phyloP scores from a whole-genome alignment of 2,329 filamentous ascomycete species.

The Thelonectria rubi region DNA sequence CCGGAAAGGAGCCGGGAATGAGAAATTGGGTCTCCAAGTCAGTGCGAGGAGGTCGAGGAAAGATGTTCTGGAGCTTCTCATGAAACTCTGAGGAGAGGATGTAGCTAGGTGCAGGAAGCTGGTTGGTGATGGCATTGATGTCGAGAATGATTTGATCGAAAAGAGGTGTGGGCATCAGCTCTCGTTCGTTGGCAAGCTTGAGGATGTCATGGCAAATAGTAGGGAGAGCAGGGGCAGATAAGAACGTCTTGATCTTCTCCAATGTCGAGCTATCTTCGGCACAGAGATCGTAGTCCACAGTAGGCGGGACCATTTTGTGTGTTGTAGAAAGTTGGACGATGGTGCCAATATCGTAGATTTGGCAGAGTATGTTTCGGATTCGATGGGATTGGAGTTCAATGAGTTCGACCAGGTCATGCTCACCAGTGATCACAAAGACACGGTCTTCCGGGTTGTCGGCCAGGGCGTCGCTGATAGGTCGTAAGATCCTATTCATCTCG shows the following conservation, averaged over 20 bases:
- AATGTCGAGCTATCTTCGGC: slow-evolving; percentile 28
- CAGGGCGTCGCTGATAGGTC: slow-evolving; percentile 35
- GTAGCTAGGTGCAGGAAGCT: slow-evolving; percentile 44
- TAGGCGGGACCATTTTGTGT: slow-evolving; percentile 37
- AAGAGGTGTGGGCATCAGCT: slow-evolving; percentile 36
- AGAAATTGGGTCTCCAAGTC: slow-evolving; percentile 27
- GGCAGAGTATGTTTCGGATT: slow-evolving; percentile 35
- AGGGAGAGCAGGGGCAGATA: slow-evolving; percentile 41
- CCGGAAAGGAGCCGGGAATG: slow-evolving; percentile 43
- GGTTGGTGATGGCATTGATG: slow-evolving; percentile 41
- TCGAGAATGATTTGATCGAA: slow-evolving; percentile 43
- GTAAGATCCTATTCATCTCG: slow-evolving; percentile 40
- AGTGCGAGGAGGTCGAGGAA: slow-evolving; percentile 32
- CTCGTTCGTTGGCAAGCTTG: slow-evolving; percentile 10
- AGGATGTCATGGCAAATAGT: slow-evolving; percentile 41
- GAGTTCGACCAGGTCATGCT: slow-evolving; percentile 35
- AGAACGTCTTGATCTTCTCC: slow-evolving; percentile 36
- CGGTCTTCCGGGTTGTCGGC: slow-evolving; percentile 36
- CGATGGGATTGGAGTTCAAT: slow-evolving; percentile 35
- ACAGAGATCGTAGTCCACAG: slow-evolving; percentile 36
- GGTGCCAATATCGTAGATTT: slow-evolving; percentile 41
- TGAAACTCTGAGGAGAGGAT: slow-evolving; percentile 39
- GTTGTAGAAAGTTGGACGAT: slow-evolving; percentile 42
- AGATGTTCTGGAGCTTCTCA: slow-evolving; percentile 34
- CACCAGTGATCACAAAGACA: slow-evolving; percentile 21